Percentiles rank a stretch among this genome's conserved stretches.
Evolutionary conservation across 768 basidiomycete genomes (phyloP).

Genomic region (Cytidiella melzeri): DNA sequence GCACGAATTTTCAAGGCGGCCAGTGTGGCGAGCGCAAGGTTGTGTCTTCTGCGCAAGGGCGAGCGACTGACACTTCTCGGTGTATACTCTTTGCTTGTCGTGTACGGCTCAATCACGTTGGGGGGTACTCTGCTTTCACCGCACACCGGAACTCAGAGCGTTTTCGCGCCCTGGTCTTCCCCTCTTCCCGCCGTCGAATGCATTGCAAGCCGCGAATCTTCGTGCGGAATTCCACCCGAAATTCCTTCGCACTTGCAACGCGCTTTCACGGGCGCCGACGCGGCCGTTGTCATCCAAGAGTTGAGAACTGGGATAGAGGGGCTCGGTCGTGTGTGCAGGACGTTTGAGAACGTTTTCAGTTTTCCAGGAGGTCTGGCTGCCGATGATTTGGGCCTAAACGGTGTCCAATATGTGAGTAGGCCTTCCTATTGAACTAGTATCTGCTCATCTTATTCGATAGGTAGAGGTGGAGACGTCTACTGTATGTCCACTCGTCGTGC

Average conservation of each 20-base stretch:
- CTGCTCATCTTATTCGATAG: too few species aligned
- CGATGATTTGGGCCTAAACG: conserved; percentile 39
- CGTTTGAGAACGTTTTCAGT: conserved; percentile 58
- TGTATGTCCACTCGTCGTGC: conserved; percentile 29
- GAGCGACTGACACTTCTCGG: conserved; percentile 69
- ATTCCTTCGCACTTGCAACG: conserved; percentile 14
- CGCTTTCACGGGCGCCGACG: conserved; percentile 15
- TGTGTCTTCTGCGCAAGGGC: conserved; percentile 39
- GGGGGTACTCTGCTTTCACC: conserved; percentile 47
- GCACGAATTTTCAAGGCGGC: conserved; percentile 9
- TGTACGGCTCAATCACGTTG: conserved; percentile 55
- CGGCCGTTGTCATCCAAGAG: conserved; percentile 53
- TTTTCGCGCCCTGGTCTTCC: conserved; percentile 78
- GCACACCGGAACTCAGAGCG: conserved; percentile 35
- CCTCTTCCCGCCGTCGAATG: conserved; percentile 55
- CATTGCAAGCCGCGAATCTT: conserved; percentile 17
- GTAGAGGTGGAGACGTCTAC: too few species aligned
- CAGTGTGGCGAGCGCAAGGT: conserved; percentile 22
- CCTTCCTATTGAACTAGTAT: too few species aligned
- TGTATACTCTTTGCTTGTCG: conserved; percentile 49
- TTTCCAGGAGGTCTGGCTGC: conserved; percentile 34
- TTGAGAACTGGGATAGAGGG: conserved; percentile 58
- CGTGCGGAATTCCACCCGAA: neutral
- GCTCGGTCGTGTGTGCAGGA: conserved; percentile 54
- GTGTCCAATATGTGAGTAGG: conserved; percentile 42